phyloP scores from a whole-genome alignment of 371 early-diverging fungal genomes.

The Mucor lusitanicus region DNA sequence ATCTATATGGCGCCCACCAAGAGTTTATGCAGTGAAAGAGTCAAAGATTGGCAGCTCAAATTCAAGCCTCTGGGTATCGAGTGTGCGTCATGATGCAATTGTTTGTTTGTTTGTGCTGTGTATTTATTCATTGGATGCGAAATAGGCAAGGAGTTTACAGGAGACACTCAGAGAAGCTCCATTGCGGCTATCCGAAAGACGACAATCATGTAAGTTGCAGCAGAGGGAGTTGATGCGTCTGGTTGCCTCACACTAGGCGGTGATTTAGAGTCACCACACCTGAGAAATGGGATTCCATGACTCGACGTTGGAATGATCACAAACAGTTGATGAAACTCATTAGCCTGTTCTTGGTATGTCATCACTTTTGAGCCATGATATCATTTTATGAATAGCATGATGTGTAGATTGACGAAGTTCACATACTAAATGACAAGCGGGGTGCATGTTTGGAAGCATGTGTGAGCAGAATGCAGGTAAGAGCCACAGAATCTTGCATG shows the following conservation, averaged over 20 bases:
- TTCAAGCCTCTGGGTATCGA: constrained; percentile 59
- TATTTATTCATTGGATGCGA: background rate
- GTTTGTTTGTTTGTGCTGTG: background rate
- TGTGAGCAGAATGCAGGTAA: constrained; percentile 54
- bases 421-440: constrained; percentile 50
- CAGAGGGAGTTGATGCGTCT: background rate
- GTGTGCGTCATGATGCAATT: constrained; percentile 31
- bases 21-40: constrained; percentile 78
- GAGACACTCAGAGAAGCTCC: constrained; percentile 64
- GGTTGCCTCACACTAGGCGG: background rate
- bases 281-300: constrained; percentile 82
- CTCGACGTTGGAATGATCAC: constrained; percentile 60
- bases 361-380: background rate
- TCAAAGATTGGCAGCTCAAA: constrained; percentile 65
- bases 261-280: constrained; percentile 67
- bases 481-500: background rate
- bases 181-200: constrained; percentile 34
- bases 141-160: constrained; percentile 74
- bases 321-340: constrained; percentile 37
- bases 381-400: background rate
- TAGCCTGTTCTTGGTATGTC: constrained; percentile 43
- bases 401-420: constrained; percentile 57
- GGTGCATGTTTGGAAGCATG: constrained; percentile 59
- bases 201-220: constrained; percentile 32
- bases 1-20: constrained; percentile 91